Base-by-base conservation (phyloP, 1,284 basidiomycete genomes). In the Fomitopsis betulina region DNA sequence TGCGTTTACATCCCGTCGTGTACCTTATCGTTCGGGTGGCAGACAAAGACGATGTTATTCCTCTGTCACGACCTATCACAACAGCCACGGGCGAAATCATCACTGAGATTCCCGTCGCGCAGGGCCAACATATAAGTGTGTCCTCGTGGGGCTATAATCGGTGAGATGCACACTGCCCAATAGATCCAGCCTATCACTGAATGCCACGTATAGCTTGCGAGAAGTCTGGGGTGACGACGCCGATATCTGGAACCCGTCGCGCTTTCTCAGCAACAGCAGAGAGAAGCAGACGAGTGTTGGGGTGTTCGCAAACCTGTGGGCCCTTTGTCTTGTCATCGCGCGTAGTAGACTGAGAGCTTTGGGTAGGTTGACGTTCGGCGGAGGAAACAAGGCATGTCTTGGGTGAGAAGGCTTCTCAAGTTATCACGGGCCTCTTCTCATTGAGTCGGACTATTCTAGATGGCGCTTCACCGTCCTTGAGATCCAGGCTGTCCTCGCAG, bases 391-490 rank as follows among this genome's bases (percentile, higher is more conserved):
- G 37, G 70, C 76, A 1, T 83, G 81, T 67, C 78, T 82, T 58
- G 66, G 66, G 45, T 47, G 19, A 35, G 57, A 5, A 13, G 21
- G 8, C 10, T 21, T 40, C 23, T 21, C 5, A 10, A 23, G 8
- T 50, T 12, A 27, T 13, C 33, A 23, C 33, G 8, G 27, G 23
- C 12, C 30, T 7, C 13, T 15, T 9, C 1, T 1, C 6, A 7
- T 47, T 2, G 12, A 15, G 2, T 15, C 45, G 27, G 23, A 4
- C 15, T 9, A 15, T 5, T 30, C 1, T 15, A 53, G 50, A 47
- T 83, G 82, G 80, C 75, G 79, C 59, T 81, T 84, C 62, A 77
- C 79, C 43, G 53, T 72, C 5, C 61, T 67, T 57, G 81, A 83
- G 64, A 67, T 82, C 17, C 76, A 81, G 59, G 67, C 76, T 6